These are phyloP conservation scores for Xylaria grammica DNA, from an alignment of 495 filamentous ascomycete species.

Conservation along the genomic window DNA sequence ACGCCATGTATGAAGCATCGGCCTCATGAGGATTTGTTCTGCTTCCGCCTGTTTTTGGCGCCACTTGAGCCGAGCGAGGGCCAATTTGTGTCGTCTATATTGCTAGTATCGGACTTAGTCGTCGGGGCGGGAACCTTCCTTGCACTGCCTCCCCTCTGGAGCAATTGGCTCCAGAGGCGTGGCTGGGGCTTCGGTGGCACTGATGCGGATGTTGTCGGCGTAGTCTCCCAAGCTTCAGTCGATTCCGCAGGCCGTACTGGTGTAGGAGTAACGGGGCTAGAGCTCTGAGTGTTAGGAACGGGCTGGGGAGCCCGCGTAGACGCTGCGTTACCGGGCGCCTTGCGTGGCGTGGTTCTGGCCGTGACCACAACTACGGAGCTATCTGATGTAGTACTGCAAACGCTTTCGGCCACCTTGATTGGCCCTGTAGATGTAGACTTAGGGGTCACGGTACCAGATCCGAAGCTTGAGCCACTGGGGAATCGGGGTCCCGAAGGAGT, in stretches of 20 bases:
- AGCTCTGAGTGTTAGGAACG: no score
- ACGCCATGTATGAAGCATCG: not conserved
- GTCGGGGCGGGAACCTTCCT: not conserved
- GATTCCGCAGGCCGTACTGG: not conserved
- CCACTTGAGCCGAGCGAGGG: conserved; percentile 1
- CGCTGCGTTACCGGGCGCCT: no score
- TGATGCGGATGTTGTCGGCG: not conserved
- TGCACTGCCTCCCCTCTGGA: not conserved
- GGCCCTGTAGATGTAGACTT: not conserved
- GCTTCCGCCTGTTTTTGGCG: not conserved
- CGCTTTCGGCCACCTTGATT: not conserved
- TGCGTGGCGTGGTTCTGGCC: not conserved
- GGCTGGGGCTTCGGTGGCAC: not conserved
- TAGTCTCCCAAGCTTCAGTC: not conserved
- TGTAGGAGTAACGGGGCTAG: not conserved
- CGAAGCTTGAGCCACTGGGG: not conserved
- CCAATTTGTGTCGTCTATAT: conserved; percentile 1
- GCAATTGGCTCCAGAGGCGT: conserved; percentile 12
- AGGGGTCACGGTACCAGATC: not conserved
- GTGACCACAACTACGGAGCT: not conserved
- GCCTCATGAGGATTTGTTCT: not conserved
- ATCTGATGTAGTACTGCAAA: not conserved
- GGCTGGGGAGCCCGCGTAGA: not conserved
- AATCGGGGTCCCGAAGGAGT: not conserved
- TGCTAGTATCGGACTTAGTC: not conserved